A percentile compares a stretch with the other conserved stretches of the same genome.
Evolutionary conservation across 2,329 filamentous ascomycete genomes (phyloP).

Genomic region (Fusarium cicatricum): DNA sequence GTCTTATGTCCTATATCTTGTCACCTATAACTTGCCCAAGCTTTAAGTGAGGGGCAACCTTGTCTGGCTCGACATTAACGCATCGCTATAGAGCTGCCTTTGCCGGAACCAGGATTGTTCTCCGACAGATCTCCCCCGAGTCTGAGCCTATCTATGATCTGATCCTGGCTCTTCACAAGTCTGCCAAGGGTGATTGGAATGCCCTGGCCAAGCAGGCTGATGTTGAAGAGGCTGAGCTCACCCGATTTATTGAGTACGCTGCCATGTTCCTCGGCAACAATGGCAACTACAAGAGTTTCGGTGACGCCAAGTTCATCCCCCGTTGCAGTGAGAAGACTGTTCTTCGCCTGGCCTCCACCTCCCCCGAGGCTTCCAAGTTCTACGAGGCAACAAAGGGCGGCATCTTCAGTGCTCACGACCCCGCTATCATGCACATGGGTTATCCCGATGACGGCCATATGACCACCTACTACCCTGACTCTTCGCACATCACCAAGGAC

Average conservation of each 20-base stretch:
- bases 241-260: conserved; percentile 78
- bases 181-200: conserved; percentile 75
- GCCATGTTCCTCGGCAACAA: conserved; percentile 81
- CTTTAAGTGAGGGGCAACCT: conserved; percentile 15
- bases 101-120: conserved; percentile 77
- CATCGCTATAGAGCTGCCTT: conserved; percentile 70
- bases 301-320: conserved; percentile 85
- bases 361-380: conserved; percentile 67
- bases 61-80: conserved; percentile 14
- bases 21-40: background rate
- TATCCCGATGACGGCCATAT: conserved; percentile 79
- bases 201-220: conserved; percentile 69
- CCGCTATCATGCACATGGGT: conserved; percentile 76
- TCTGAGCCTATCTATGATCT: conserved; percentile 83
- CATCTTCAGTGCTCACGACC: conserved; percentile 73
- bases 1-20: background rate
- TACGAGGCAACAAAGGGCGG: conserved; percentile 74
- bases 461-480: conserved; percentile 85
- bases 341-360: conserved; percentile 68
- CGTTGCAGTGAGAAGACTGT: conserved; percentile 71
- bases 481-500: conserved; percentile 74
- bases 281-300: conserved; percentile 89
- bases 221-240: conserved; percentile 69
- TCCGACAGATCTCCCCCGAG: conserved; percentile 83
- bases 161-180: conserved; percentile 75